Base-by-base conservation (phyloP, 306 rosid species). In the Cicer bijugum region DNA sequence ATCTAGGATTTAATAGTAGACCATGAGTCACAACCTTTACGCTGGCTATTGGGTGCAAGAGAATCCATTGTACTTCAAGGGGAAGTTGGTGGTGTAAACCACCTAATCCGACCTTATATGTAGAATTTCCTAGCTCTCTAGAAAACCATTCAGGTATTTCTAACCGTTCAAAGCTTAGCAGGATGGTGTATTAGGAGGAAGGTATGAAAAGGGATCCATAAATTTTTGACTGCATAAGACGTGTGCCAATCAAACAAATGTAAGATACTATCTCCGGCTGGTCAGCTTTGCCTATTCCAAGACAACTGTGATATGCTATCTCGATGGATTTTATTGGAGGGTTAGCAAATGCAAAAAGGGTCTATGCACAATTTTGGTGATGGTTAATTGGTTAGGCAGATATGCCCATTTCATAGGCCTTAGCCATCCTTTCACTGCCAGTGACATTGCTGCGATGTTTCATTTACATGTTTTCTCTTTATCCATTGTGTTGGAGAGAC, bases 241-340 rank as follows among this genome's bases (percentile, higher is more conserved):
- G 28, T 8, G 0, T 16, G 4, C 28, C 58, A 52, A 51, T 51
- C 23, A 7, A 52, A 51, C 23, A 51, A 51, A 51, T 51, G 16
- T 51, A 51, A 16, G 23, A 52, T 52, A 52, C 11, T 16, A 16
- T 52, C 58, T 28, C 28, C 5, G 5, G 12, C 6, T 16, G 12
- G 58, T 52, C 10, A 52, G 28, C 28, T 52, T 52, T 52, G 23
- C 58, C 23, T 51, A 15, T 51, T 51, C 57, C 57, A 51, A 51
- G 58, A 7, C 58, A 15, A 4, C 16, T 52, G 5, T 52, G 2
- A 16, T 7, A 52, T 16, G 6, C 20, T 16, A 8, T 14, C 9
- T 50, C 0, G 9, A 50, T 50, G 9, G 56, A 6, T 50, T 50
- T n/a, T 50, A 48, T 50, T n/a, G 8, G 62, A 56, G 38, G 60